Evolutionary conservation across 225 moss, liverwort and hornwort species (phyloP).

Genomic region (Climacium dendroides): DNA sequence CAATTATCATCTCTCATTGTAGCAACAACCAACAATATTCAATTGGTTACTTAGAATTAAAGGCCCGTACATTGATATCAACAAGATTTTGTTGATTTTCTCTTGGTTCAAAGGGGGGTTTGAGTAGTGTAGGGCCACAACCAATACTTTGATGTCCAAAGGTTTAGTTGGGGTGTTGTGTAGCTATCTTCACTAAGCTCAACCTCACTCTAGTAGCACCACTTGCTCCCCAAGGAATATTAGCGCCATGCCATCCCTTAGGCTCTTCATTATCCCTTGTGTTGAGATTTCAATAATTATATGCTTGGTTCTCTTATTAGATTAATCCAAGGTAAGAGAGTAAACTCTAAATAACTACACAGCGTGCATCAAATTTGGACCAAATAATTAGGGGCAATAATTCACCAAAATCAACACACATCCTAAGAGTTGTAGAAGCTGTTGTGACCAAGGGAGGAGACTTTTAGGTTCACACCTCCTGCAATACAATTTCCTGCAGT

Average conservation of each 20-base stretch:
- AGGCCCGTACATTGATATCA: neutral
- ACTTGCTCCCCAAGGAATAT: neutral
- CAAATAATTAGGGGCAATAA: neutral
- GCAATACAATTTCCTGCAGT: neutral
- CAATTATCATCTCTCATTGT: too few relatives aligned
- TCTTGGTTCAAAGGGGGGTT: rapidly evolving
- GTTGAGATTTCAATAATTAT: neutral
- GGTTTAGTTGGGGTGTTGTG: neutral
- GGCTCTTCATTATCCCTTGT: neutral
- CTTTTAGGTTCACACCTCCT: neutral
- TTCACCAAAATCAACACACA: neutral
- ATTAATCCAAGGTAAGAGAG: neutral
- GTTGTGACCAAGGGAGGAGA: neutral
- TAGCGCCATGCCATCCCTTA: rapidly evolving
- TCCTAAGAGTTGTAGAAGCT: neutral
- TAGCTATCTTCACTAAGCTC: neutral
- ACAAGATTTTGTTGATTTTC: rapidly evolving
- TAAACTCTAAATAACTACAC: neutral
- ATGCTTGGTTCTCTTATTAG: neutral
- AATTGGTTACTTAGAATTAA: neutral
- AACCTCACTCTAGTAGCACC: neutral
- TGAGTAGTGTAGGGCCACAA: neutral
- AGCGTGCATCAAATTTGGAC: neutral
- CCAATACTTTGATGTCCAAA: too few relatives aligned
- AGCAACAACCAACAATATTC: neutral